These are phyloP conservation scores for Wickerhamiella infanticola DNA, from an alignment of 1,139 yeast species.

Conservation along the genomic window DNA sequence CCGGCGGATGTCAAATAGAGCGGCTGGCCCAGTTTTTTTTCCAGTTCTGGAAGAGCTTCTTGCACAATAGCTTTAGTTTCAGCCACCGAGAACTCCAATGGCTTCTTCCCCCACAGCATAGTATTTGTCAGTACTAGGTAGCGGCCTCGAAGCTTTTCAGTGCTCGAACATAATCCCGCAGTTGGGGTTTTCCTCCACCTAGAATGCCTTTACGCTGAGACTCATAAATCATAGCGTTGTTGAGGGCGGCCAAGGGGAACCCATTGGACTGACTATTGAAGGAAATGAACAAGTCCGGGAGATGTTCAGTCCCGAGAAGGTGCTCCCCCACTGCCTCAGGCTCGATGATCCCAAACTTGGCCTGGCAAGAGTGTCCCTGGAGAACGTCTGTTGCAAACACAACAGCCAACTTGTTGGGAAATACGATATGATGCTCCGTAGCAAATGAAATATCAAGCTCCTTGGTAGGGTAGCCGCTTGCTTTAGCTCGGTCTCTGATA, in stretches of 20 bases:
- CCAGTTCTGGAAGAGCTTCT: slow-evolving; percentile 4
- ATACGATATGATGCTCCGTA: neutral
- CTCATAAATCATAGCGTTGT: neutral
- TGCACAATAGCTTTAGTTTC: slow-evolving; percentile 6
- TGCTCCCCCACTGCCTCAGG: neutral
- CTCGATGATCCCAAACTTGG: neutral
- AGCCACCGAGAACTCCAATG: slow-evolving; percentile 5
- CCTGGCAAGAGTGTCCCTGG: neutral
- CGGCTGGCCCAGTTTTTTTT: slow-evolving; percentile 4
- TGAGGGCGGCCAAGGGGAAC: slow-evolving; percentile 4
- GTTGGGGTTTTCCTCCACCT: neutral
- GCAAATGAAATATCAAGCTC: neutral
- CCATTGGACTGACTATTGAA: slow-evolving; percentile 3
- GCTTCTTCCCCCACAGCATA: slow-evolving; percentile 4
- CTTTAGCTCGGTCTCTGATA: neutral
- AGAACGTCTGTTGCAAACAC: neutral
- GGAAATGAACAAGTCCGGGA: slow-evolving; percentile 5
- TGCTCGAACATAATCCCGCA: slow-evolving; percentile 5
- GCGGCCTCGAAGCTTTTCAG: neutral
- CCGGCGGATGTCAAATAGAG: slow-evolving; percentile 3
- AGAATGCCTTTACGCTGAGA: slow-evolving; percentile 5
- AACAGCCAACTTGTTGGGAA: neutral
- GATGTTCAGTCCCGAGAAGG: neutral
- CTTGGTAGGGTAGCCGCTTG: neutral
- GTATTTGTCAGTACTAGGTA: no score